These are phyloP conservation scores for Euphorbia corollata DNA, from an alignment of 441 rosid genomes.

Conservation along the genomic window DNA sequence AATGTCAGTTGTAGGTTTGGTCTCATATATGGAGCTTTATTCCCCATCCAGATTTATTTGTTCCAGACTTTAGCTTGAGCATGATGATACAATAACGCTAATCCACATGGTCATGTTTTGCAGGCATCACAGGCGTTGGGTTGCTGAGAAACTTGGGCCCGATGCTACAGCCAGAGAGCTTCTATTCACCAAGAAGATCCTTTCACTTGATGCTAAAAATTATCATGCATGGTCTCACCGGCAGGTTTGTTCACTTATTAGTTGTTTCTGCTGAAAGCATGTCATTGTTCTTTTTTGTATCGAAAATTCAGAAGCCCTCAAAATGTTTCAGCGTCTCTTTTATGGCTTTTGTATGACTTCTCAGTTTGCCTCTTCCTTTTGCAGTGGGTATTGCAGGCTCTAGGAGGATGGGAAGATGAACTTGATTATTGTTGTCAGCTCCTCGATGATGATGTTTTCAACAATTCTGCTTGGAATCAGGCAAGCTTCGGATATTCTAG, in stretches of 20 bases:
- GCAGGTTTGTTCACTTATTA: constrained; percentile 49
- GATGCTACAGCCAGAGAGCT: constrained; percentile 57
- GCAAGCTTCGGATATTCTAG: constrained; percentile 24
- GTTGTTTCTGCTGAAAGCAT: not conserved
- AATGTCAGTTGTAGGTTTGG: not conserved
- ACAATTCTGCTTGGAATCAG: constrained; percentile 98
- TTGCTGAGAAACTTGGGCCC: constrained; percentile 74
- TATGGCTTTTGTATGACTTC: not conserved
- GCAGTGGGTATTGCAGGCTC: constrained; percentile 72
- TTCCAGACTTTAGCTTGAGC: not conserved
- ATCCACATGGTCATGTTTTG: constrained; percentile 10
- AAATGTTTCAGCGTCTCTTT: not conserved
- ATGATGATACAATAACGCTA: constrained; percentile 1
- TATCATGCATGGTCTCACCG: constrained; percentile 98
- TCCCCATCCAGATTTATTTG: constrained; percentile 4
- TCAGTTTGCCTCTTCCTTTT: constrained; percentile 13
- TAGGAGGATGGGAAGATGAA: constrained; percentile 94
- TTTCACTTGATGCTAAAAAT: constrained; percentile 67
- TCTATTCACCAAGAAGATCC: constrained; percentile 53
- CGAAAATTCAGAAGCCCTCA: not conserved
- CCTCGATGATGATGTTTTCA: constrained; percentile 69
- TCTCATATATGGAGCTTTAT: constrained; percentile 9
- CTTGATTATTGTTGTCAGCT: constrained; percentile 72
- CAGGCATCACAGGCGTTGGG: constrained; percentile 99
- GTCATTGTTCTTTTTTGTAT: not conserved